A percentile compares a stretch with the other conserved stretches of the same genome.
Conservation (phyloP, 169 alveolate genomes). For the Theileria parva region DNA sequence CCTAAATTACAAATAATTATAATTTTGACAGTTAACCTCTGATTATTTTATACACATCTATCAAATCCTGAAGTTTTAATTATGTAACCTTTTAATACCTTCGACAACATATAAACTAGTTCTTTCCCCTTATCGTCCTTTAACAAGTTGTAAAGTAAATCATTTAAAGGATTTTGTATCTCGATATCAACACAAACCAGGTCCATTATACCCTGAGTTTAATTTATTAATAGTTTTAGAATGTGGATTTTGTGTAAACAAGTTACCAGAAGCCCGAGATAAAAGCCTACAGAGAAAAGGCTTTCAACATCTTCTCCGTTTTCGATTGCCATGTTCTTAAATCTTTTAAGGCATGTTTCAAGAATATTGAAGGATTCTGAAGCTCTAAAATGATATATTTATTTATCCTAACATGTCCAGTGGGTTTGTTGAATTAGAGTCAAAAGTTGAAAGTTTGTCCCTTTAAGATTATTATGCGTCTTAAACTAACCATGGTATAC, state of each 20-base stretch:
- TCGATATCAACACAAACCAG: conserved; percentile 64
- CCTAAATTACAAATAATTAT: background rate
- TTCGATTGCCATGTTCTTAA: background rate
- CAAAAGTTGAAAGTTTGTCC: conserved; percentile 4
- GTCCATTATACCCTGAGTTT: conserved; percentile 24
- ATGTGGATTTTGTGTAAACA: background rate
- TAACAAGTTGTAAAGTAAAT: background rate
- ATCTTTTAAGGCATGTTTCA: conserved; percentile 1
- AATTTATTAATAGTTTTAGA: background rate
- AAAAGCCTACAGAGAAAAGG: conserved; percentile 28
- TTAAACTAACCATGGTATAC: conserved; percentile 45
- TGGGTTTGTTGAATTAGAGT: conserved; percentile 2
- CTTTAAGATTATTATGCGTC: conserved; percentile 5
- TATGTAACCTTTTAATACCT: background rate
- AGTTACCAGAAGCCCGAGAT: conserved; percentile 34
- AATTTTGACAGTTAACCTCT: background rate
- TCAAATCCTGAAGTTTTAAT: background rate
- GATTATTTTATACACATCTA: background rate
- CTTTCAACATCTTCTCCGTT: background rate
- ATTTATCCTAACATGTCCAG: conserved; percentile 12
- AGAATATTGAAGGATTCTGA: conserved; percentile 29
- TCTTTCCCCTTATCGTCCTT: background rate
- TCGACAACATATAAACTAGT: background rate
- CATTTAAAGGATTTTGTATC: conserved; percentile 48
- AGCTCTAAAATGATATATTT: conserved; percentile 24